Conservation (phyloP, 2,329 filamentous ascomycete genomes). For the Trichoderma citrinoviride region DNA sequence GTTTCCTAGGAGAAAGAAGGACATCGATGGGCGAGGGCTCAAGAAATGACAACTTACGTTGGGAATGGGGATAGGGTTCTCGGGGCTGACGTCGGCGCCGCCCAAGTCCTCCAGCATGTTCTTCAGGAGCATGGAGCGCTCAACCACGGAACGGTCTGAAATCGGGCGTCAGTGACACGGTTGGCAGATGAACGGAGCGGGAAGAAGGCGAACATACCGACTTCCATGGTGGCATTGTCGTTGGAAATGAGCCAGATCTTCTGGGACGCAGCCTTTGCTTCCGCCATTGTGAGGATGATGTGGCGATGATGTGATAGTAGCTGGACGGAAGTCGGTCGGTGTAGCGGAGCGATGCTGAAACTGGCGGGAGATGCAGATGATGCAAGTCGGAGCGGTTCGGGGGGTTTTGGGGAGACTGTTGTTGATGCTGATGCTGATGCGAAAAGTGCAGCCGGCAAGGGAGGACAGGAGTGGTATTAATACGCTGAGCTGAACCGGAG, state of each 20-base stretch:
- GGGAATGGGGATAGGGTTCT: conserved; percentile 79
- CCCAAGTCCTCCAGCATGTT: conserved; percentile 96
- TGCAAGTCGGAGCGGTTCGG: not conserved
- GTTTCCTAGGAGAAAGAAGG: conserved; percentile 6
- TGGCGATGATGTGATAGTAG: conserved; percentile 1
- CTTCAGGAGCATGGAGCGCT: conserved; percentile 94
- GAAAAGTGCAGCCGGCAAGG: not conserved
- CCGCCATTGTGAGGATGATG: conserved; percentile 36
- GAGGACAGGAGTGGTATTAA: not conserved
- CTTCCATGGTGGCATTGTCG: conserved; percentile 46
- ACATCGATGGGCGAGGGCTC: not conserved
- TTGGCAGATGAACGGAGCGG: not conserved
- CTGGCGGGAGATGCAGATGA: not conserved
- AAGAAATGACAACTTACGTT: conserved; percentile 54
- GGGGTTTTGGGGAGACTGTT: not conserved
- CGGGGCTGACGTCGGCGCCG: conserved; percentile 50
- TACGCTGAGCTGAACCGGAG: conserved; percentile 3
- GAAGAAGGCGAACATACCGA: conserved; percentile 41
- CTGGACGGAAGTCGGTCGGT: not conserved
- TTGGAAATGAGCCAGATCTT: conserved; percentile 54
- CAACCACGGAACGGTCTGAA: conserved; percentile 77
- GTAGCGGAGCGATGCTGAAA: not conserved
- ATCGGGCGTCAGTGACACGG: not conserved
- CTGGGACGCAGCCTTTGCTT: conserved; percentile 30
- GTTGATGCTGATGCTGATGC: not conserved